Conservation (phyloP, 768 basidiomycete species). For the Wakefieldia striispora region DNA sequence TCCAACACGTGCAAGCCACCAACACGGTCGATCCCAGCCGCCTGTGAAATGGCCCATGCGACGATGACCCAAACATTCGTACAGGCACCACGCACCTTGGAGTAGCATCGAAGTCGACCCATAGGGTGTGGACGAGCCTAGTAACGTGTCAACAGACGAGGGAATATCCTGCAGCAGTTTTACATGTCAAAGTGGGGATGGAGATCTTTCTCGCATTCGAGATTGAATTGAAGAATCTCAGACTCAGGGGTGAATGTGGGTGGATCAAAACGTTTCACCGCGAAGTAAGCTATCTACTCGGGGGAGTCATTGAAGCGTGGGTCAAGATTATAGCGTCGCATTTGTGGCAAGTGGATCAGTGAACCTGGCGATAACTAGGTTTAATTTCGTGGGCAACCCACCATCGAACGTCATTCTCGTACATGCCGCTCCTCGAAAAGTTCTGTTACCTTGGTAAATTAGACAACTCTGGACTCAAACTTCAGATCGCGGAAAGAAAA, state of each 20-base stretch:
- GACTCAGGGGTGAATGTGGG: conserved; percentile 22
- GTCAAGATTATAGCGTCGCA: conserved; percentile 2
- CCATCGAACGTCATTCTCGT: conserved; percentile 6
- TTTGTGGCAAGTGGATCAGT: conserved; percentile 6
- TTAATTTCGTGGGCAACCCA: conserved; percentile 1
- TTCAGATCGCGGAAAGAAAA: no score
- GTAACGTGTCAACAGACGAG: neutral
- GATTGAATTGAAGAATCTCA: conserved; percentile 23
- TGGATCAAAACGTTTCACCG: conserved; percentile 28
- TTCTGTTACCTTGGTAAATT: neutral
- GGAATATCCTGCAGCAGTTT: conserved; percentile 10
- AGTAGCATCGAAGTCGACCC: neutral
- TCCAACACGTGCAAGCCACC: neutral
- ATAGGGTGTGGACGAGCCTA: neutral
- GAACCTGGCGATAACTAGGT: neutral
- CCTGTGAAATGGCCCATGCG: neutral
- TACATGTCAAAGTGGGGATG: conserved; percentile 11
- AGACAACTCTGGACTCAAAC: neutral
- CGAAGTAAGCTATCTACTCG: conserved; percentile 10
- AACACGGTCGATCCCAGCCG: conserved; percentile 1
- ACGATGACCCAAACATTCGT: no score
- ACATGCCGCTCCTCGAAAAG: neutral
- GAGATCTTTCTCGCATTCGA: conserved; percentile 20
- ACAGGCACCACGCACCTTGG: no score
- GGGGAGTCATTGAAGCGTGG: conserved; percentile 11